These are phyloP conservation scores for Coffea eugenioides DNA, from an alignment of 257 asterid species.

Conservation along the genomic window DNA sequence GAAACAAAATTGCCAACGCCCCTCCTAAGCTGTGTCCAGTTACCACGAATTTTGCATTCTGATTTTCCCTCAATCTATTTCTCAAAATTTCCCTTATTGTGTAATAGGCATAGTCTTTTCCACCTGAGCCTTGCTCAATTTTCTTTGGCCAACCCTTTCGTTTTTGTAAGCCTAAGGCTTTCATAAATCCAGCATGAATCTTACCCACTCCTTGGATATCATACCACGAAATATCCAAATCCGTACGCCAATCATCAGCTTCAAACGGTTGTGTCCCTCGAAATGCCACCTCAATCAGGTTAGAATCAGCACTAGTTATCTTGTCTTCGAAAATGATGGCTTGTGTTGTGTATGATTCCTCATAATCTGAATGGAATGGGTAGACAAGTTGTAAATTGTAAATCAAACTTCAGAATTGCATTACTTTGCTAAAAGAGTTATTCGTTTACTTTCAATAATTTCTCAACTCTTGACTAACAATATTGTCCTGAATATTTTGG, in stretches of 20 bases:
- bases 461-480: too few species aligned
- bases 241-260: constrained; percentile 55
- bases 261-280: constrained; percentile 63
- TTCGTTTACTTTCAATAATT: too few species aligned
- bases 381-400: too few species aligned
- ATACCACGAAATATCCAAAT: constrained; percentile 66
- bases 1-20: constrained; percentile 62
- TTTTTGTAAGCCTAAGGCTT: constrained; percentile 64
- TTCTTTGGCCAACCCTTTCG: constrained; percentile 52
- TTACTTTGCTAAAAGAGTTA: too few species aligned
- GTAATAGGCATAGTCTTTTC: constrained; percentile 51
- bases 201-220: constrained; percentile 46
- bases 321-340: constrained; percentile 53
- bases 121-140: constrained; percentile 5
- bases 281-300: constrained; percentile 51
- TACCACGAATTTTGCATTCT: constrained; percentile 42
- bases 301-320: constrained; percentile 12
- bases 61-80: constrained; percentile 28
- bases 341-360: constrained; percentile 35
- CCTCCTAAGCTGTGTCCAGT: constrained; percentile 84
- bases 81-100: constrained; percentile 44
- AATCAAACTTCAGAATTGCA: too few species aligned
- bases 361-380: constrained; percentile 34
- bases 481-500: too few species aligned
- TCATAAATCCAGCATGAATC: constrained; percentile 60